A percentile compares a stretch with the other conserved stretches of the same genome.
Evolutionary conservation across 1,284 basidiomycete genomes (phyloP).

Genomic region (Puccinia novopanici): DNA sequence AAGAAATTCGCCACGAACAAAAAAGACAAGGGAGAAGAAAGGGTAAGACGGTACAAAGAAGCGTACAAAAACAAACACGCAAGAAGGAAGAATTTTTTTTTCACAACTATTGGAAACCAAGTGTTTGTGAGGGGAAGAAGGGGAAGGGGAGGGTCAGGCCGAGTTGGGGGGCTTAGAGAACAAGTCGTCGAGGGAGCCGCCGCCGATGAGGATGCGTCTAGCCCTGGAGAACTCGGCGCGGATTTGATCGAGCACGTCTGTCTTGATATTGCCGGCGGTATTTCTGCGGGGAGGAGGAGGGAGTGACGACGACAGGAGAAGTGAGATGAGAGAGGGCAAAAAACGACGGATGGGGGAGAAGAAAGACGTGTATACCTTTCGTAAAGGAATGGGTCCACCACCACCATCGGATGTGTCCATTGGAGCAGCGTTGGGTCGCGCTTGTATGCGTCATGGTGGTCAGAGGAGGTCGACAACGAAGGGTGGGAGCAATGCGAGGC

Average conservation of each 20-base stretch:
- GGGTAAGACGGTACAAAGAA: too few relatives aligned
- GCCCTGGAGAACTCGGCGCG: constrained; percentile 10
- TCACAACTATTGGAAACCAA: too few relatives aligned
- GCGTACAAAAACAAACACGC: too few relatives aligned
- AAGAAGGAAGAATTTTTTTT: too few relatives aligned
- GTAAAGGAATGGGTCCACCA: constrained; percentile 19
- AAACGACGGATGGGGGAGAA: not conserved
- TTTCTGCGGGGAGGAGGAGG: not conserved
- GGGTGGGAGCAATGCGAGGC: too few relatives aligned
- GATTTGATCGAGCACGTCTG: not conserved
- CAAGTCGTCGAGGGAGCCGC: not conserved
- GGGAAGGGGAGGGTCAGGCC: too few relatives aligned
- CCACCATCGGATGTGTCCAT: constrained; percentile 15
- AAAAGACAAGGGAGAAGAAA: not conserved
- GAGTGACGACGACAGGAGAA: not conserved
- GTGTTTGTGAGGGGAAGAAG: too few relatives aligned
- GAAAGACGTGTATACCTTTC: not conserved
- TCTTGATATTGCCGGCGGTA: constrained; percentile 27
- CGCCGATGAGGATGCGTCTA: not conserved
- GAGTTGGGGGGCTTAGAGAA: not conserved
- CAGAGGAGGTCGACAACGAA: too few relatives aligned
- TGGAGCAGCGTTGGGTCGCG: not conserved
- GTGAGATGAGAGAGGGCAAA: not conserved
- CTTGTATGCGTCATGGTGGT: not conserved
- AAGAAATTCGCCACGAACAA: not conserved